These are phyloP conservation scores for Geoglossum glabrum DNA, from an alignment of 495 filamentous ascomycete genomes.

Conservation along the genomic window DNA sequence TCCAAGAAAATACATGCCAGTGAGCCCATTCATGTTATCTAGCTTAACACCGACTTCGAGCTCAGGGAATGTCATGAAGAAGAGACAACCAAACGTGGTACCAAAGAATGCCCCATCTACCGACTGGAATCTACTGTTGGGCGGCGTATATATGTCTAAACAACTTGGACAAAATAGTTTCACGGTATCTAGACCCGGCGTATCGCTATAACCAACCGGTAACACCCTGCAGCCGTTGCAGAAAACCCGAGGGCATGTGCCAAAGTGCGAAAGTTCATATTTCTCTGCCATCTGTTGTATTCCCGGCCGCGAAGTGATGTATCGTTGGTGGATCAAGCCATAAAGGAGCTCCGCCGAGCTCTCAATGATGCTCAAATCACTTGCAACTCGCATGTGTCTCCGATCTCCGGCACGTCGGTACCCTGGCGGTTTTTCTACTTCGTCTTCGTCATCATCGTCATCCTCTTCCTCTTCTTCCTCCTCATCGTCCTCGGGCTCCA, in stretches of 20 bases:
- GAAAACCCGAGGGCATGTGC: constrained; percentile 72
- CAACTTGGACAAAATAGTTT: constrained; percentile 96
- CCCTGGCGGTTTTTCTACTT: constrained; percentile 44
- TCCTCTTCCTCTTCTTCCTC: constrained; percentile 57
- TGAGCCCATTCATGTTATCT: constrained; percentile 16
- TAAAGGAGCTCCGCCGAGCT: constrained; percentile 93
- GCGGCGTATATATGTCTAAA: constrained; percentile 90
- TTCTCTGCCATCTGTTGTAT: constrained; percentile 99
- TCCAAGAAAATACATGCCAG: constrained; percentile 1
- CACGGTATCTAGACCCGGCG: constrained; percentile 88
- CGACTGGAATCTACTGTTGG: constrained; percentile 89
- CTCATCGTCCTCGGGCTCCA: constrained; percentile 85
- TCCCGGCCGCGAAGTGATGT: constrained; percentile 90
- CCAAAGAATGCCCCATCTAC: constrained; percentile 99
- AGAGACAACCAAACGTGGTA: constrained; percentile 82
- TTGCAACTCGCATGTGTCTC: constrained; percentile 69
- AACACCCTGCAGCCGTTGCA: constrained; percentile 76
- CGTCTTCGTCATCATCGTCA: constrained; percentile 53
- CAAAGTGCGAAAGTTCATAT: constrained; percentile 90
- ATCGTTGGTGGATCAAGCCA: constrained; percentile 93
- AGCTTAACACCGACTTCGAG: constrained; percentile 42
- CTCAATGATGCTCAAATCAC: constrained; percentile 86
- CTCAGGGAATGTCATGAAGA: constrained; percentile 97
- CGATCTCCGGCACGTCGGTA: constrained; percentile 44
- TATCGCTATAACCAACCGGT: constrained; percentile 82